These are phyloP conservation scores for Nothopassalora personata DNA, from an alignment of 2,329 filamentous ascomycete genomes.

Conservation along the genomic window DNA sequence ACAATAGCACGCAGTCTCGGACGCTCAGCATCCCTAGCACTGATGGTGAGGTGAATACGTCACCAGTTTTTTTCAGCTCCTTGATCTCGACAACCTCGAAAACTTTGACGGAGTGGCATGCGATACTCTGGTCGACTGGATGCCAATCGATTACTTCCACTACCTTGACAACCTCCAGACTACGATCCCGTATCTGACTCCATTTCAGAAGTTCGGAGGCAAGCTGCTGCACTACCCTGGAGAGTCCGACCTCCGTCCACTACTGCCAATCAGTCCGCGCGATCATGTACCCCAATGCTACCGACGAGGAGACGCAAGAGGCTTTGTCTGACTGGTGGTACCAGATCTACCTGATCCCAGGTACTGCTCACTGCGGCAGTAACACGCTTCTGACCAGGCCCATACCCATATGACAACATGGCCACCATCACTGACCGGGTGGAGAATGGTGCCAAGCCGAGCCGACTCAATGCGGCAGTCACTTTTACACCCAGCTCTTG, in stretches of 20 bases:
- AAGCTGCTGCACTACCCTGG: slow-evolving; percentile 57
- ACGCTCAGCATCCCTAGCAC: slow-evolving; percentile 32
- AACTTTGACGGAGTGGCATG: slow-evolving; percentile 49
- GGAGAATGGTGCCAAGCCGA: slow-evolving; percentile 44
- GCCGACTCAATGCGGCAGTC: slow-evolving; percentile 40
- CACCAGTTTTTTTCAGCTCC: slow-evolving; percentile 41
- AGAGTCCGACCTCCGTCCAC: slow-evolving; percentile 51
- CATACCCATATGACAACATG: slow-evolving; percentile 44
- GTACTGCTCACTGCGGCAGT: slow-evolving; percentile 47
- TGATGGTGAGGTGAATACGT: slow-evolving; percentile 41
- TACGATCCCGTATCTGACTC: slow-evolving; percentile 49
- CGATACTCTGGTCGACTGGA: slow-evolving; percentile 53
- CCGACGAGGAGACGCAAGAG: slow-evolving; percentile 35
- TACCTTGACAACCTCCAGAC: slow-evolving; percentile 52
- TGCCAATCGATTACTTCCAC: slow-evolving; percentile 42
- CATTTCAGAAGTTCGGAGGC: slow-evolving; percentile 47
- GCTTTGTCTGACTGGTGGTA: slow-evolving; percentile 50
- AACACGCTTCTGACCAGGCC: slow-evolving; percentile 32
- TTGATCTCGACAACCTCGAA: slow-evolving; percentile 38
- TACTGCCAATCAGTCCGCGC: slow-evolving; percentile 52
- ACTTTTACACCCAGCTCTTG: slow-evolving; percentile 12
- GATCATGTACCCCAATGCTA: slow-evolving; percentile 46
- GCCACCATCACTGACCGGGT: slow-evolving; percentile 49
- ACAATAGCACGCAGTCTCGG: slow-evolving; percentile 32
- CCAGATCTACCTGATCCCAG: slow-evolving; percentile 50